A percentile compares a stretch with the other conserved stretches of the same genome.
These are phyloP conservation scores for Nicotiana tabacum DNA, from an alignment of 257 asterid species.

Conservation along the genomic window DNA sequence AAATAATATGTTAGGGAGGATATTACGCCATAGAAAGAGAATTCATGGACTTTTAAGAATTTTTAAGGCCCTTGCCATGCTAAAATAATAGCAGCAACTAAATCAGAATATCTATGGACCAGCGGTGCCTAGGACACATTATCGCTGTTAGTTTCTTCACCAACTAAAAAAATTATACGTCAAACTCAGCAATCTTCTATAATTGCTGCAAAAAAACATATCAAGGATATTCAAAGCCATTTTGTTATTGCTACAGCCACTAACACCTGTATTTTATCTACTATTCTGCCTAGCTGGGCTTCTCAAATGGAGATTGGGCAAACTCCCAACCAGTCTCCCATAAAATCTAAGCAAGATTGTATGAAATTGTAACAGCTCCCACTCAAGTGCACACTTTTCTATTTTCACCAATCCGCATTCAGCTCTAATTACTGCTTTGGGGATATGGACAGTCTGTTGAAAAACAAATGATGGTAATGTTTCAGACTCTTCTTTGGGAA, in stretches of 20 bases:
- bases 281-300: not conserved
- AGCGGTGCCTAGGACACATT: not conserved
- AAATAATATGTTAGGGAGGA: no score
- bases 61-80: not conserved
- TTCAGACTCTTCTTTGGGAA: not conserved
- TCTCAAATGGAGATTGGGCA: not conserved
- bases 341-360: not conserved
- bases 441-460: not conserved
- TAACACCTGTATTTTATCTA: not conserved
- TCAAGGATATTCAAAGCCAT: not conserved
- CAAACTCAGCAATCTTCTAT: not conserved
- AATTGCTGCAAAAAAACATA: not conserved
- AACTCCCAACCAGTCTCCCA: not conserved
- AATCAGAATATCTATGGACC: not conserved
- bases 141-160: not conserved
- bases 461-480: not conserved
- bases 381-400: slow-evolving; percentile 1
- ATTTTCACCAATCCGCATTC: not conserved
- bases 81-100: not conserved
- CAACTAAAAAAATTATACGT: not conserved
- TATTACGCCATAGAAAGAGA: not conserved
- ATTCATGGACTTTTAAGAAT: not conserved
- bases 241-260: not conserved
- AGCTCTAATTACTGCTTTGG: not conserved
- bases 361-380: not conserved